phyloP scores from a whole-genome alignment of 2,329 filamentous ascomycete species.

The Spiromastix sp. region DNA sequence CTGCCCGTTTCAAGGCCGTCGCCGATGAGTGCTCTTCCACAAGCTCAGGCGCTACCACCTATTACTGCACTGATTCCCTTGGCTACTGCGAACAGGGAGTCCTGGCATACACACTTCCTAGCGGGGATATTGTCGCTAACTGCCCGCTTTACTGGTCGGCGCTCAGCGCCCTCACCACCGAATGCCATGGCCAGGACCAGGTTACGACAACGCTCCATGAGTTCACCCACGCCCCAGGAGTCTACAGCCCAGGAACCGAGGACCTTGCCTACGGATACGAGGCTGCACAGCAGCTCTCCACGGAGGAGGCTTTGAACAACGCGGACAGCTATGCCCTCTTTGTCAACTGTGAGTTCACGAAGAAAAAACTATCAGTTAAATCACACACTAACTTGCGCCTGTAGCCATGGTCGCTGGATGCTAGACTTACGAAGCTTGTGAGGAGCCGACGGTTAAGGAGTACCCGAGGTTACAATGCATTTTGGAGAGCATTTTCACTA shows the following conservation, averaged over 20 bases:
- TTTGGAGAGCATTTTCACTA: too few species aligned
- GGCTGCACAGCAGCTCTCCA: slow-evolving; percentile 35
- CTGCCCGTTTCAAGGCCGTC: slow-evolving; percentile 42
- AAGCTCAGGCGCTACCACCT: slow-evolving; percentile 38
- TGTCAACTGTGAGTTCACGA: slow-evolving; percentile 33
- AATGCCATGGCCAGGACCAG: slow-evolving; percentile 56
- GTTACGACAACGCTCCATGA: slow-evolving; percentile 57
- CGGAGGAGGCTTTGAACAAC: slow-evolving; percentile 46
- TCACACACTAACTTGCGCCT: neutral
- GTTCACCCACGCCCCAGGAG: slow-evolving; percentile 50
- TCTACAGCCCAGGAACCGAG: slow-evolving; percentile 44
- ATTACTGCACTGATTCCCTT: slow-evolving; percentile 51
- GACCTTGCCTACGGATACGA: slow-evolving; percentile 52
- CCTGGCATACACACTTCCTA: slow-evolving; percentile 52
- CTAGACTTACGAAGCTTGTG: too few species aligned
- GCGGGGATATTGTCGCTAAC: slow-evolving; percentile 47
- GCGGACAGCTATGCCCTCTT: slow-evolving; percentile 53
- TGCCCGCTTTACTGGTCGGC: slow-evolving; percentile 47
- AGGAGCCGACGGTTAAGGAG: too few species aligned
- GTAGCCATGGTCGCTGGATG: slow-evolving; percentile 8
- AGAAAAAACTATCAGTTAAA: neutral
- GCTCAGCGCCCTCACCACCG: slow-evolving; percentile 38
- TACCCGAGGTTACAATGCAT: too few species aligned
- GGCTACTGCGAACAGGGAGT: slow-evolving; percentile 41
- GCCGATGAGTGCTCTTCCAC: slow-evolving; percentile 46